A percentile compares a stretch with the other conserved stretches of the same genome.
phyloP scores from a whole-genome alignment of 108 stramenopile species.

The Parmales sp. region DNA sequence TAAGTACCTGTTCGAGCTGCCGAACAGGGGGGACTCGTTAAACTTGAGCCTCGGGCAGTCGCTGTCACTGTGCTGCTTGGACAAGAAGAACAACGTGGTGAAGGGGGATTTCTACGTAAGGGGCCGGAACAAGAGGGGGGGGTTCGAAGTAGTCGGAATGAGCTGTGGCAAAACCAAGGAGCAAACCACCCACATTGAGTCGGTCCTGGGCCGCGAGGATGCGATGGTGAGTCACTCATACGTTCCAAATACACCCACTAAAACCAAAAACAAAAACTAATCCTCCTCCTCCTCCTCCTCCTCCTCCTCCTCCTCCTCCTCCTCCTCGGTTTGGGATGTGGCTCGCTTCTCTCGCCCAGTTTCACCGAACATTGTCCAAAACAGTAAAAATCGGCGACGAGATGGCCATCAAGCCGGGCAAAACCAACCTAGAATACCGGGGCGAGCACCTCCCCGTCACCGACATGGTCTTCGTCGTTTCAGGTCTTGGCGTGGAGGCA shows the following conservation, averaged over 20 bases:
- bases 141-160: slow-evolving; percentile 32
- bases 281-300: background rate
- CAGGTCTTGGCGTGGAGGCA: slow-evolving; percentile 51
- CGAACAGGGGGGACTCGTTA: slow-evolving; percentile 35
- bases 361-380: slow-evolving; percentile 39
- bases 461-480: slow-evolving; percentile 55
- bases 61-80: slow-evolving; percentile 49
- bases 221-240: background rate
- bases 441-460: slow-evolving; percentile 56
- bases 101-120: slow-evolving; percentile 46
- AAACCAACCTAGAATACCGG: slow-evolving; percentile 33
- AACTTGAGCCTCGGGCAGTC: slow-evolving; percentile 50
- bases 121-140: background rate
- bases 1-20: slow-evolving; percentile 47
- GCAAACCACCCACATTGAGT: slow-evolving; percentile 29
- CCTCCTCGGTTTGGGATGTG: background rate
- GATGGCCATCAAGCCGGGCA: slow-evolving; percentile 54
- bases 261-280: background rate
- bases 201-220: slow-evolving; percentile 19
- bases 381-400: slow-evolving; percentile 57
- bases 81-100: slow-evolving; percentile 37
- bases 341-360: background rate
- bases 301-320: background rate
- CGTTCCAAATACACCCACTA: background rate
- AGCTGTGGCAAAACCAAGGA: slow-evolving; percentile 26